Evolutionary conservation across 768 basidiomycete genomes (phyloP).

Genomic region (Tulasnella sp.): DNA sequence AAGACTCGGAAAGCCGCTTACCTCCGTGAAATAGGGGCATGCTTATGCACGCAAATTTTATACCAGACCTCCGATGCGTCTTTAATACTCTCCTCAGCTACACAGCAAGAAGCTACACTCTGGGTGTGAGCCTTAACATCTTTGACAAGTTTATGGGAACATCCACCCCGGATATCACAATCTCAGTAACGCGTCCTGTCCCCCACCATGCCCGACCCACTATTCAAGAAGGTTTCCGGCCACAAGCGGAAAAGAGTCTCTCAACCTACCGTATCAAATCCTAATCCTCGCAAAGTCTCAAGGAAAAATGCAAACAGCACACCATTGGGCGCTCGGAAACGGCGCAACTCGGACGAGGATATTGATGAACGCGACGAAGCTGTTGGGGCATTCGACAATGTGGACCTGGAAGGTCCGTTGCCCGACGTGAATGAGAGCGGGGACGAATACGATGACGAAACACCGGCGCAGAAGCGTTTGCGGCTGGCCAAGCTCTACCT

Average conservation of each 20-base stretch:
- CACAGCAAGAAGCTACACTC: neutral
- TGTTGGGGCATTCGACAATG: conserved; percentile 51
- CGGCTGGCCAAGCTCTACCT: conserved; percentile 88
- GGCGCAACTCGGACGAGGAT: conserved; percentile 14
- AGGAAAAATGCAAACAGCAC: conserved; percentile 2
- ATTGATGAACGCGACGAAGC: conserved; percentile 16
- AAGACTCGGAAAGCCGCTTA: neutral
- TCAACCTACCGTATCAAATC: conserved; percentile 12
- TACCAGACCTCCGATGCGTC: neutral
- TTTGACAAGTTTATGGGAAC: neutral
- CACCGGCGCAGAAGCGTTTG: conserved; percentile 88
- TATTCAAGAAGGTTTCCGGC: conserved; percentile 9
- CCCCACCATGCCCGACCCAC: conserved; percentile 5
- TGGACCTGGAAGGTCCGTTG: conserved; percentile 62
- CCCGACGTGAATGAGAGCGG: conserved; percentile 52
- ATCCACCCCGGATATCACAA: neutral
- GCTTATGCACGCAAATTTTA: conserved; percentile 13
- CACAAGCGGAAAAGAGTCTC: conserved; percentile 12
- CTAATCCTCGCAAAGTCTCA: neutral
- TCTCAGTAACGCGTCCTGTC: neutral
- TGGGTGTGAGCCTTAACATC: neutral
- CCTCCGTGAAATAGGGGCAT: neutral
- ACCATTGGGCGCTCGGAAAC: conserved; percentile 5
- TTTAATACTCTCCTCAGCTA: neutral
- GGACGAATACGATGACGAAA: conserved; percentile 85